A percentile compares a stretch with the other conserved stretches of the same genome.
Evolutionary conservation across 2,329 filamentous ascomycete species (phyloP).

Genomic region (Lachnellula cervina): DNA sequence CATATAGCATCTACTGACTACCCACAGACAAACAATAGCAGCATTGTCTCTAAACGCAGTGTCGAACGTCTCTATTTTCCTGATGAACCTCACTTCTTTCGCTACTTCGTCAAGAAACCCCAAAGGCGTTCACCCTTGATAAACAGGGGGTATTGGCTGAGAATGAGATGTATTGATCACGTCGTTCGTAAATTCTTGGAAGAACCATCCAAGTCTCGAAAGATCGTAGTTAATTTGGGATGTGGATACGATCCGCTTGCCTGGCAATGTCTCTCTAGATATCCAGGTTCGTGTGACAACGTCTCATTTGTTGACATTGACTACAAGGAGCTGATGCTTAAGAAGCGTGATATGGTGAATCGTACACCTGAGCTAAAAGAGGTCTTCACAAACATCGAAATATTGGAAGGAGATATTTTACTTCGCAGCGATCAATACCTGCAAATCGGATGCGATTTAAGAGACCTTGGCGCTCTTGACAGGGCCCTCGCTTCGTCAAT

Average conservation of each 20-base stretch:
- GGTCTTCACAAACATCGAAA: conserved; percentile 43
- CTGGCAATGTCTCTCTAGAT: conserved; percentile 72
- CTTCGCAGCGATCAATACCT: conserved; percentile 67
- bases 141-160: conserved; percentile 83
- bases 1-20: background rate
- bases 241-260: conserved; percentile 88
- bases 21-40: conserved; percentile 76
- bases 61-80: conserved; percentile 86
- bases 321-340: conserved; percentile 72
- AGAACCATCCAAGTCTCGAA: conserved; percentile 49
- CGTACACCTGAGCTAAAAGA: conserved; percentile 55
- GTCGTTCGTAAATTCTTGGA: conserved; percentile 70
- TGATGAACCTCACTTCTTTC: conserved; percentile 75
- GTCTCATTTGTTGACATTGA: conserved; percentile 79
- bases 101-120: conserved; percentile 81
- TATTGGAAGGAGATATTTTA: conserved; percentile 44
- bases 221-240: conserved; percentile 77
- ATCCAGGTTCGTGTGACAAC: conserved; percentile 52
- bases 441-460: conserved; percentile 77
- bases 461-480: conserved; percentile 59
- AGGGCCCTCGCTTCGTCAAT: conserved; percentile 54
- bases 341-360: conserved; percentile 65
- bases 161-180: conserved; percentile 76
- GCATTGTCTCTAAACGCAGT: conserved; percentile 86
- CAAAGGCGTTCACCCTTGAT: conserved; percentile 81